Evolutionary conservation across 371 early-diverging fungal genomes (phyloP).

Genomic region (Circinella umbellata): DNA sequence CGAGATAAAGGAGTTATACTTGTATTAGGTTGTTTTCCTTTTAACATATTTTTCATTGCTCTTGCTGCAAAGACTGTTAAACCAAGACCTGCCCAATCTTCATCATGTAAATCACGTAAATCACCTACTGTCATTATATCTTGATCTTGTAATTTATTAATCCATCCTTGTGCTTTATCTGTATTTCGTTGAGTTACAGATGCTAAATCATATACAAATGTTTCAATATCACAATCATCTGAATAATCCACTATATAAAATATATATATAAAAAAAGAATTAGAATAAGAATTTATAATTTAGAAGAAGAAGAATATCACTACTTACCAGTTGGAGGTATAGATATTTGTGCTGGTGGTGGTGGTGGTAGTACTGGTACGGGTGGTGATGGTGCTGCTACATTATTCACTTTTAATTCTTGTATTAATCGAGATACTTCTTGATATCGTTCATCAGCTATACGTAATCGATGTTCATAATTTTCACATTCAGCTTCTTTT

Average conservation of each 20-base stretch:
- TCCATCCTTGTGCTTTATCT: slow-evolving; percentile 83
- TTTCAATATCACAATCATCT: slow-evolving; percentile 68
- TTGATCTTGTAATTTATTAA: slow-evolving; percentile 69
- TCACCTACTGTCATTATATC: slow-evolving; percentile 87
- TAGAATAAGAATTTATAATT: too few relatives aligned
- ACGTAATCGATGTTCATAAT: slow-evolving; percentile 41
- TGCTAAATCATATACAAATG: slow-evolving; percentile 73
- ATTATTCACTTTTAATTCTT: slow-evolving; percentile 27
- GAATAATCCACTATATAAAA: slow-evolving; percentile 33
- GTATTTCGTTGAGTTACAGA: slow-evolving; percentile 66
- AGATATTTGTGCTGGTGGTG: not conserved
- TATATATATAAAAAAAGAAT: too few relatives aligned
- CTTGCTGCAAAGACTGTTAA: slow-evolving; percentile 90
- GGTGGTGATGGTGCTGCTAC: not conserved
- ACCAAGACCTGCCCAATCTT: slow-evolving; percentile 79
- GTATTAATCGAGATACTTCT: slow-evolving; percentile 34
- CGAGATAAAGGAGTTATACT: slow-evolving; percentile 10
- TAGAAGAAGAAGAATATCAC: not conserved
- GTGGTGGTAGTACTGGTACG: not conserved
- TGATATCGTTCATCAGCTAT: slow-evolving; percentile 41
- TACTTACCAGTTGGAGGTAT: not conserved
- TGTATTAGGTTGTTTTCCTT: slow-evolving; percentile 18
- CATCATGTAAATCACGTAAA: slow-evolving; percentile 75
- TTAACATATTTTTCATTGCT: slow-evolving; percentile 80
- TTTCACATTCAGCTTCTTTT: slow-evolving; percentile 41